Evolutionary conservation across 2,329 filamentous ascomycete species (phyloP), one percentile per base, ranked within the genome.

Genomic region (Exutisphaerella laricina): DNA sequence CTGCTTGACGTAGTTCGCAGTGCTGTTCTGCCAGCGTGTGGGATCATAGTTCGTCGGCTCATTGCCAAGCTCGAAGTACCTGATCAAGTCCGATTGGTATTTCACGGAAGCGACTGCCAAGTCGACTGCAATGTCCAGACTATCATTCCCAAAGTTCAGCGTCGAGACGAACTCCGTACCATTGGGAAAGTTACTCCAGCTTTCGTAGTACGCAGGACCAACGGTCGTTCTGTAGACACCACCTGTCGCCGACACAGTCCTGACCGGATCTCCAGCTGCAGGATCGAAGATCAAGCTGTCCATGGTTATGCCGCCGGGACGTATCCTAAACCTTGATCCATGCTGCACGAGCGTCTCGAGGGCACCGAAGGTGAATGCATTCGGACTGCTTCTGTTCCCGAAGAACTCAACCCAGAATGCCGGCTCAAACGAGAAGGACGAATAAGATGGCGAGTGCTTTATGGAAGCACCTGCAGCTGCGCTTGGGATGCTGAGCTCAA

Each of bases 361-460:
- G 5, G 58, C 45, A n/a, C 43, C 31, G 23, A 60, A 59, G 13
- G 55, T 56, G 32, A 61, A 50, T 4, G 43, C 31, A 21, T 61
- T 60, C 0, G 58, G 57, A 2, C 22, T 30, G 8, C 36, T 53
- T 12, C 40, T 38, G 21, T 58, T 61, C 25, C 58, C 58, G 21
- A 59, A 61, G 48, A 59, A 61, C 13, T 59, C 57, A 5, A 56
- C 51, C 58, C 58, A 61, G 28, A 59, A 61, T 1, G 58, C 58
- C 1, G 58, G 57, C 39, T 61, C 58, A 41, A 59, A 56, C 1
- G 53, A 57, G 33, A 61, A 59, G 1, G 56, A 59, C 0, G 51
- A 49, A 34, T 54, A 61, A 1, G 53, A 54, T 2, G 46, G 46
- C 7, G 48, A 42, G 34, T 58, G 58, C n/a, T 46, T 39, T 14